phyloP scores from a whole-genome alignment of 2,329 filamentous ascomycete genomes.

The Graphilbum fragrans region DNA sequence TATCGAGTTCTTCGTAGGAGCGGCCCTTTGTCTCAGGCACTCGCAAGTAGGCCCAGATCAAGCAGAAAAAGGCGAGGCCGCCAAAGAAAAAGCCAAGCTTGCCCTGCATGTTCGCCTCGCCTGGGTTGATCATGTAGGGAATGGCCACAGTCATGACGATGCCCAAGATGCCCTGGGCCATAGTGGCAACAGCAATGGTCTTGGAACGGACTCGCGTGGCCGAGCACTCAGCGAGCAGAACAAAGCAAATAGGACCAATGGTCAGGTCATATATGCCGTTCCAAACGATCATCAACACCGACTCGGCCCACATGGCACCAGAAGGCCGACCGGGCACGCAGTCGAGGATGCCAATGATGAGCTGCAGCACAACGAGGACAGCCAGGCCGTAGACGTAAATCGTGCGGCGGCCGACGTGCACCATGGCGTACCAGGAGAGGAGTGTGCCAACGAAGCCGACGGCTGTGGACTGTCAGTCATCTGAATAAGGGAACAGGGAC shows the following conservation, averaged over 20 bases:
- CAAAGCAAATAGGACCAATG: constrained; percentile 34
- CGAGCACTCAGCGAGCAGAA: constrained; percentile 42
- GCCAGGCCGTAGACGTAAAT: constrained; percentile 36
- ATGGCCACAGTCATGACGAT: constrained; percentile 30
- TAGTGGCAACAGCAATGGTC: constrained; percentile 31
- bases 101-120: constrained; percentile 28
- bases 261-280: constrained; percentile 40
- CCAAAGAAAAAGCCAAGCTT: constrained; percentile 34
- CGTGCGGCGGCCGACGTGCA: constrained; percentile 22
- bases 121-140: constrained; percentile 30
- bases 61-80: constrained; percentile 26
- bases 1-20: neutral
- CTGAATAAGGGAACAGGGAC: too few relatives aligned
- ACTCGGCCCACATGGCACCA: constrained; percentile 32
- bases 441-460: too few relatives aligned
- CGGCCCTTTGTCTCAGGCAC: constrained; percentile 26
- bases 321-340: constrained; percentile 28
- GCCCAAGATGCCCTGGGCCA: constrained; percentile 25
- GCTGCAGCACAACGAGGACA: constrained; percentile 28
- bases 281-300: constrained; percentile 36
- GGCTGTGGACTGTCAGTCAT: too few relatives aligned
- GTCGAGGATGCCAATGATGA: constrained; percentile 34
- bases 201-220: constrained; percentile 31
- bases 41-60: constrained; percentile 38
- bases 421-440: constrained; percentile 18